phyloP scores from a whole-genome alignment of 164 flowering plant species.

The Liriodendron chinense region DNA sequence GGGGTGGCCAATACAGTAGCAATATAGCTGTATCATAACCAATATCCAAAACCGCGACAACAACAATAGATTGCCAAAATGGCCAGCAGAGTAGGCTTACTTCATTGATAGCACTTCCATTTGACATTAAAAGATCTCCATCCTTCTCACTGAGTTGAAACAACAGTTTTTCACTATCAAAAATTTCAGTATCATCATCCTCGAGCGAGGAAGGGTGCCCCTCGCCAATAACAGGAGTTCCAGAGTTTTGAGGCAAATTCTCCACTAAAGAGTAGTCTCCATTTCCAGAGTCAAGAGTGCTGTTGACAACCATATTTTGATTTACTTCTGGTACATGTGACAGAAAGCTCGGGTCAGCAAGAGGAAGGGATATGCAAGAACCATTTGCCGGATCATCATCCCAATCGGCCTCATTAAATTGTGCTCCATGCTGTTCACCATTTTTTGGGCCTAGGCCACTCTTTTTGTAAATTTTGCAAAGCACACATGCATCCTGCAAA shows the following conservation, averaged over 20 bases:
- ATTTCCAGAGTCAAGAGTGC: neutral
- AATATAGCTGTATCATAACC: too few species aligned
- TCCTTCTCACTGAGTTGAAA: constrained; percentile 3
- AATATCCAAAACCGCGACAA: neutral
- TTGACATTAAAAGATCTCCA: neutral
- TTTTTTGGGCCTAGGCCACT: constrained; percentile 56
- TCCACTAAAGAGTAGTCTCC: constrained; percentile 9
- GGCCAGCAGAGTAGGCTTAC: constrained; percentile 10
- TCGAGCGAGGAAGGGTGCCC: constrained; percentile 2
- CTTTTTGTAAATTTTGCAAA: constrained; percentile 64
- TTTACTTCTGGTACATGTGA: neutral
- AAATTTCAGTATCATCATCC: constrained; percentile 6
- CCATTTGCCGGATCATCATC: constrained; percentile 35
- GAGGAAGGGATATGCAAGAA: constrained; percentile 3
- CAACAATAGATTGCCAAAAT: neutral
- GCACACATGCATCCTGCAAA: constrained; percentile 51
- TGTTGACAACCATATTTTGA: constrained; percentile 2
- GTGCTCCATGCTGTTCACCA: constrained; percentile 57
- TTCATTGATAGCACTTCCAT: constrained; percentile 8
- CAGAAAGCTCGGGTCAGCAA: constrained; percentile 7
- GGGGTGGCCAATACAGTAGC: too few species aligned
- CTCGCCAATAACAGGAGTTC: neutral
- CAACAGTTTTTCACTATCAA: constrained; percentile 3
- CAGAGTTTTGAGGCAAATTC: constrained; percentile 15
- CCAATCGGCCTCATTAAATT: constrained; percentile 65